Conservation (phyloP, 31 red algal species). For the Porphyra umbilicalis region DNA sequence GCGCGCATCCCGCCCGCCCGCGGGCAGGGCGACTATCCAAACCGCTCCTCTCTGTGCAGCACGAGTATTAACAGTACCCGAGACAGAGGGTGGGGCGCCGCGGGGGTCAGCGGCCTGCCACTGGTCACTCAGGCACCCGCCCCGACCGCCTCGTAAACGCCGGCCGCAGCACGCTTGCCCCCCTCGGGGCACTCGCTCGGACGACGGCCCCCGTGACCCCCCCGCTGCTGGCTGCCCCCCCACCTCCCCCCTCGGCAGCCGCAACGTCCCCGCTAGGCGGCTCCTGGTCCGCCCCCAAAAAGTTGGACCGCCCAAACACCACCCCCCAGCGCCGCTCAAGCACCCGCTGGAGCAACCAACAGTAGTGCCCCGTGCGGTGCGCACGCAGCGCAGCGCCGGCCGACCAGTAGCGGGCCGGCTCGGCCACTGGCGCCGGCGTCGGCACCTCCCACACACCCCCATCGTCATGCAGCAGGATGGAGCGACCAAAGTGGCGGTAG, state of each 20-base stretch:
- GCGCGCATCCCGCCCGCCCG: too few species aligned
- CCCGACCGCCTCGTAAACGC: not conserved
- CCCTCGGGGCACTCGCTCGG: too few species aligned
- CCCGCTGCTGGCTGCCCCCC: not conserved
- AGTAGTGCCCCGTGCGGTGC: not conserved
- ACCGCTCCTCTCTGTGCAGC: too few species aligned
- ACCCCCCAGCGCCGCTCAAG: not conserved
- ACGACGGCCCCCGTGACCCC: not conserved
- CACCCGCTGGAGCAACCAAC: not conserved
- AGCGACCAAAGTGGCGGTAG: not conserved
- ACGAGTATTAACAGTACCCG: too few species aligned
- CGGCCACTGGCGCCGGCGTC: not conserved
- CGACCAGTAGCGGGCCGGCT: not conserved
- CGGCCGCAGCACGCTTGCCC: too few species aligned
- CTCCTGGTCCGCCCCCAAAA: not conserved
- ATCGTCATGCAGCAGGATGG: not conserved
- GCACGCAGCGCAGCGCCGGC: not conserved
- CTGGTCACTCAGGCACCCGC: too few species aligned
- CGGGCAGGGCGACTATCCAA: too few species aligned
- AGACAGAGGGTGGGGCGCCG: too few species aligned
- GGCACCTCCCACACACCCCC: constrained; percentile 1
- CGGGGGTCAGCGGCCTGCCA: too few species aligned
- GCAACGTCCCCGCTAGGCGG: not conserved
- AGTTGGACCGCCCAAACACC: not conserved
- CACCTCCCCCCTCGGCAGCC: not conserved